Evolutionary conservation across 2,329 filamentous ascomycete species (phyloP), one percentile per base, ranked within the genome.

Genomic region (Ampelomyces quisqualis): DNA sequence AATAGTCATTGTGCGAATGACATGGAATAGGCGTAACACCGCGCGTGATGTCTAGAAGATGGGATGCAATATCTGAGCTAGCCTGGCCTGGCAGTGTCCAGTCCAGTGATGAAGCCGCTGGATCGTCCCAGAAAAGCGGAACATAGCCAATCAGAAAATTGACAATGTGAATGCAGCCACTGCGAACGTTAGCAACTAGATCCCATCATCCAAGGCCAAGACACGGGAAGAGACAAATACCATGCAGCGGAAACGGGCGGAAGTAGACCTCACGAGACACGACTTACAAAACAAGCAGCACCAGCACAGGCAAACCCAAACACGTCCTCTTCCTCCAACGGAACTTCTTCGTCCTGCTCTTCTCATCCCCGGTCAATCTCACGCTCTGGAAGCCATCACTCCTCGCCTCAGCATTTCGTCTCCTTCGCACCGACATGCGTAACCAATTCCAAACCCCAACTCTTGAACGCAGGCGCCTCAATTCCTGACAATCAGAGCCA

Each of bases 1-100:
- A 80, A 59, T 81, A 80, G 57, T 81, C 78, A 52, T 81, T 81
- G 53, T 81, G 78, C 3, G 77, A 79, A 51, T 80, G 77, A 44
- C 76, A 79, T 21, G 66, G 68, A 9, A 77, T 71, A 0, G 77
- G 76, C 1, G 64, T 57, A 21, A 78, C 71, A 34, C 75, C 74
- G 15, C 69, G 70, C 3, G 76, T 77, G 47, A 74, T 67, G 53
- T 78, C 75, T 1, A 74, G 70, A 0, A 75, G 71, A 28, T 62
- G 58, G 5, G 58, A 45, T 29, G 56, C 47, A 21, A 58, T 44
- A 11, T 65, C 63, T 38, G 65, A 58, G 11, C 64, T 65, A 11
- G 60, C 43, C 15, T 70, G 54, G 22, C 68, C 64, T 7, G 63
- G 55, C 18, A 64, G 57, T 23, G 66, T 70, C 74, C 74, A 79